A percentile compares a stretch with the other conserved stretches of the same genome.
These are phyloP conservation scores for Kalanchoe fedtschenkoi DNA, from an alignment of 164 flowering plant species.

Conservation along the genomic window DNA sequence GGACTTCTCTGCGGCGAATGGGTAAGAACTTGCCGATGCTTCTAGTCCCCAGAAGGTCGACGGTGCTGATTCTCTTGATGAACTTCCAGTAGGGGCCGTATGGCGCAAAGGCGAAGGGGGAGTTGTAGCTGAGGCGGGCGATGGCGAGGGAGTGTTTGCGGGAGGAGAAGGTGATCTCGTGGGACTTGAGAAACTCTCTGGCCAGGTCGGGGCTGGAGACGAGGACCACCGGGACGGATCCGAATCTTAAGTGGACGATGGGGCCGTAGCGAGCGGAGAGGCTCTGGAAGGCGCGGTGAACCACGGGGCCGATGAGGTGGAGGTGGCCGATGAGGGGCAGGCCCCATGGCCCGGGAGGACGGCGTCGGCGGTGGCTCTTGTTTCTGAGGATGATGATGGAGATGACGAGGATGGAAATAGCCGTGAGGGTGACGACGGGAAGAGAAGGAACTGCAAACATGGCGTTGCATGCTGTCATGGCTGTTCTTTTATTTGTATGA, in stretches of 20 bases:
- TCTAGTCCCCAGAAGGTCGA: conserved; percentile 33
- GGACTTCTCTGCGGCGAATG: conserved; percentile 22
- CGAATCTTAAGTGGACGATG: conserved; percentile 34
- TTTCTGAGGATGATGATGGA: neutral
- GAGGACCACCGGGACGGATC: conserved; percentile 35
- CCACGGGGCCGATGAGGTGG: conserved; percentile 38
- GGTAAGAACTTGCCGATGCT: conserved; percentile 20
- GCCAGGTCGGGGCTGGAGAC: conserved; percentile 38
- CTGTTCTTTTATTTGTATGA: neutral
- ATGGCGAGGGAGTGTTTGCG: conserved; percentile 24
- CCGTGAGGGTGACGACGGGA: neutral
- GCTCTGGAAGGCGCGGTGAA: conserved; percentile 36
- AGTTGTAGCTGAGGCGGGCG: conserved; percentile 23
- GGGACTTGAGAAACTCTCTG: conserved; percentile 32
- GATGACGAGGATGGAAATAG: neutral
- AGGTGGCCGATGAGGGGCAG: conserved; percentile 53
- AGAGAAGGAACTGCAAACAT: neutral
- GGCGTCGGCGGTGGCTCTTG: conserved; percentile 3
- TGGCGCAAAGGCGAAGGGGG: conserved; percentile 38
- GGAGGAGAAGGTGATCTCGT: conserved; percentile 33
- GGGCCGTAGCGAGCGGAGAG: conserved; percentile 41
- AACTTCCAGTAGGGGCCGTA: conserved; percentile 58
- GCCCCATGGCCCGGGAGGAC: conserved; percentile 42
- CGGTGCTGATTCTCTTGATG: conserved; percentile 38
- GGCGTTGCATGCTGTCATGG: neutral